These are phyloP conservation scores for Apiotrichum sp. DNA, from an alignment of 1,284 basidiomycete species.

Conservation along the genomic window DNA sequence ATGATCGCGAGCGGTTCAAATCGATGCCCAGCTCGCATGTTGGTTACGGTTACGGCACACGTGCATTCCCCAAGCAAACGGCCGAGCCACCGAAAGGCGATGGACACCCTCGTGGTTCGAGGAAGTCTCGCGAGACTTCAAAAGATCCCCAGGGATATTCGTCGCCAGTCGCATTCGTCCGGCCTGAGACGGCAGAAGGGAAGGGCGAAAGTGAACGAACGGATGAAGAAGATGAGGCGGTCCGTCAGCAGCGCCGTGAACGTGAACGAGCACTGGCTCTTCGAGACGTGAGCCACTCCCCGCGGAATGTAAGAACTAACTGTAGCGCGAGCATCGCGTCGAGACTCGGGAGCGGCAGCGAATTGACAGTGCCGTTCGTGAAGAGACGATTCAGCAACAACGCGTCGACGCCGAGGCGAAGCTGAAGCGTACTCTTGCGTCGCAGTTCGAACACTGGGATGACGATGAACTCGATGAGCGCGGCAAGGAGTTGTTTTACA, in stretches of 20 bases:
- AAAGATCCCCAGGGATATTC: conserved; percentile 65
- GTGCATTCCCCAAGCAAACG: conserved; percentile 12
- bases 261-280: conserved; percentile 74
- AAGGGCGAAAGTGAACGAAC: conserved; percentile 55
- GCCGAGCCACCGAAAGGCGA: background rate
- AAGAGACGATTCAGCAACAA: conserved; percentile 63
- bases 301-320: background rate
- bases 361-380: conserved; percentile 65
- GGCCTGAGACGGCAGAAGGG: conserved; percentile 53
- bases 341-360: conserved; percentile 71
- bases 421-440: conserved; percentile 63
- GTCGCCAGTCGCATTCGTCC: conserved; percentile 74
- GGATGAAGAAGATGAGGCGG: conserved; percentile 75
- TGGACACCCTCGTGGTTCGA: background rate
- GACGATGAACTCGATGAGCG: conserved; percentile 75
- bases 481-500: conserved; percentile 62
- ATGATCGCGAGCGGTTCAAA: conserved; percentile 40
- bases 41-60: conserved; percentile 34
- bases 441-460: conserved; percentile 73
- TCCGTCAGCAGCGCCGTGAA: conserved; percentile 64
- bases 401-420: conserved; percentile 68
- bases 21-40: background rate
- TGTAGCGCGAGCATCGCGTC: conserved; percentile 56
- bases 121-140: conserved; percentile 1
- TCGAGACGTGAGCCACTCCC: conserved; percentile 62